Evolutionary conservation across 2,329 filamentous ascomycete genomes (phyloP).

Genomic region (Calonectria hongkongensis): DNA sequence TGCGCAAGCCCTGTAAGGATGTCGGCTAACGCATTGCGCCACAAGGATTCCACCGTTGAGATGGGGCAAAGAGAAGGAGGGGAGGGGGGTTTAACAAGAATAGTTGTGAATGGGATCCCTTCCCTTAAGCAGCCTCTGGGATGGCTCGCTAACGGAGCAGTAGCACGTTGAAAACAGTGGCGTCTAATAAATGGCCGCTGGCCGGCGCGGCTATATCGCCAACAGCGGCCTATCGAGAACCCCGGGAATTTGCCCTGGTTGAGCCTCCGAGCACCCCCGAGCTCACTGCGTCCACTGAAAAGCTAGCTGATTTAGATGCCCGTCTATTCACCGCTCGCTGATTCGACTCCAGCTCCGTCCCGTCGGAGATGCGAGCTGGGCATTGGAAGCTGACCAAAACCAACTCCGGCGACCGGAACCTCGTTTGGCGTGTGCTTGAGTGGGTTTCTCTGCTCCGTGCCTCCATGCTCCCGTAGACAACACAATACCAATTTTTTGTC

Average conservation of each 20-base stretch:
- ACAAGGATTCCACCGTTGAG: not conserved
- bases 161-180: not conserved
- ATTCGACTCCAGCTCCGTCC: constrained; percentile 32
- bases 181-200: not conserved
- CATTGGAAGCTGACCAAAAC: constrained; percentile 15
- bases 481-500: constrained; percentile 14
- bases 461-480: constrained; percentile 28
- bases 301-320: constrained; percentile 32
- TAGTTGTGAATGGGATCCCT: not conserved
- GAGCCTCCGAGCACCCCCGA: constrained; percentile 19
- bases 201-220: constrained; percentile 8
- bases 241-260: constrained; percentile 10
- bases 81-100: too few species aligned
- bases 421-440: constrained; percentile 43
- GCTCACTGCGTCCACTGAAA: constrained; percentile 30
- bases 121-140: not conserved
- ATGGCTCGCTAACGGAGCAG: not conserved
- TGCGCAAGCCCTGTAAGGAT: constrained; percentile 19
- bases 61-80: not conserved
- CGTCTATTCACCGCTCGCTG: constrained; percentile 37
- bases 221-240: not conserved
- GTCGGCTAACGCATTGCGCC: not conserved
- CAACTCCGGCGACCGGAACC: constrained; percentile 52
- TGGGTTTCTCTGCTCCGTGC: constrained; percentile 21
- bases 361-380: constrained; percentile 25